Conservation (phyloP, 1,284 basidiomycete species). For the Heterobasidion occidentale region DNA sequence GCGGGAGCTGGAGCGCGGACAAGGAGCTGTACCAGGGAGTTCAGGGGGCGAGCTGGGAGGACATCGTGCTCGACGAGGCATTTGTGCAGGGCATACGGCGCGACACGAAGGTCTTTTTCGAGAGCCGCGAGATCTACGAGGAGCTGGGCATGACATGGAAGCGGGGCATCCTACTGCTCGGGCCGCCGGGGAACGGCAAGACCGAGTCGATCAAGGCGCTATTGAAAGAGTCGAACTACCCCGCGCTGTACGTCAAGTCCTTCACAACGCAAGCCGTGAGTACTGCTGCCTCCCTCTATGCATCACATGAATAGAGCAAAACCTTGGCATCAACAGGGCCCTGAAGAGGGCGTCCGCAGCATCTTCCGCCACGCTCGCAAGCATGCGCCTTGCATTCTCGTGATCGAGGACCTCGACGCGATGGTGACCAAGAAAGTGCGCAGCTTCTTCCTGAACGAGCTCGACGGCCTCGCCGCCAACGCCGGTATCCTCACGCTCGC, state of each 20-base stretch:
- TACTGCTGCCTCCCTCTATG: background rate
- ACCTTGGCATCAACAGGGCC: constrained; percentile 13
- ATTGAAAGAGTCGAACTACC: constrained; percentile 16
- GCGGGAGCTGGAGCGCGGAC: constrained; percentile 28
- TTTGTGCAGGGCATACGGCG: constrained; percentile 27
- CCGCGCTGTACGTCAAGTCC: constrained; percentile 34
- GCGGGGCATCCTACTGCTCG: constrained; percentile 19
- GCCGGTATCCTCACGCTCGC: constrained; percentile 27
- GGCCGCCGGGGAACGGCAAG: constrained; percentile 25
- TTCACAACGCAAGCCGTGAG: constrained; percentile 18
- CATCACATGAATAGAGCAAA: background rate
- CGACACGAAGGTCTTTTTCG: constrained; percentile 35
- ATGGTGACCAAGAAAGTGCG: constrained; percentile 30
- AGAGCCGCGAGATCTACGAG: constrained; percentile 29
- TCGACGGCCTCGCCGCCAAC: constrained; percentile 28
- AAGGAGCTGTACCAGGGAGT: constrained; percentile 27
- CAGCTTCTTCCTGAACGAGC: constrained; percentile 38
- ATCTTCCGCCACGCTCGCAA: constrained; percentile 26
- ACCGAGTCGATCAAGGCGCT: constrained; percentile 21
- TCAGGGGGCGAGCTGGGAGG: constrained; percentile 27
- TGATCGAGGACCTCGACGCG: constrained; percentile 39
- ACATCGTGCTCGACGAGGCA: constrained; percentile 30
- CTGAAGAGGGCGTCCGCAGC: constrained; percentile 20
- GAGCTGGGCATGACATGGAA: constrained; percentile 37
- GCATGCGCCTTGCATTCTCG: constrained; percentile 33